phyloP scores from a whole-genome alignment of 2,329 filamentous ascomycete species.

The Hymenoscyphus fructigenus region DNA sequence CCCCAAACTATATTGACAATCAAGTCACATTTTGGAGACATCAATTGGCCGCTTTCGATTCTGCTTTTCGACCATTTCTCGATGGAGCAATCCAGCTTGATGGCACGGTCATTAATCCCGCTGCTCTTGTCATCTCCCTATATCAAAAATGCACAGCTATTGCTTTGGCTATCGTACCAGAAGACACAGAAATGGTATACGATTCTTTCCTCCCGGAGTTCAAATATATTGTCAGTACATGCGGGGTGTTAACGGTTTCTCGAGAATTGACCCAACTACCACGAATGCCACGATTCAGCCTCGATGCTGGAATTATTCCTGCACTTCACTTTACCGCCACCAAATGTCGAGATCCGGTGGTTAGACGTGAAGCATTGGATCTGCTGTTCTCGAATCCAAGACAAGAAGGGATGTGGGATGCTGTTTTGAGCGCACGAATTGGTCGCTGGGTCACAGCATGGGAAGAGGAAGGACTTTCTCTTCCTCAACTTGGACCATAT shows the following conservation, averaged over 20 bases:
- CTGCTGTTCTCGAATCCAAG: constrained; percentile 57
- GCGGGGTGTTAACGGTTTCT: constrained; percentile 18
- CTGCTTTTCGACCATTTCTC: constrained; percentile 30
- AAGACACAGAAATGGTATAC: constrained; percentile 32
- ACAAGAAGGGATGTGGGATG: constrained; percentile 69
- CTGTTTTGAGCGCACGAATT: constrained; percentile 31
- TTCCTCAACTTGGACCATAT: not conserved
- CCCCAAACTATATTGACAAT: constrained; percentile 18
- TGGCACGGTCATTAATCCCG: constrained; percentile 26
- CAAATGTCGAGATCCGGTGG: constrained; percentile 58
- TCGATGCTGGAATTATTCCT: constrained; percentile 63
- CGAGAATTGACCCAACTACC: constrained; percentile 21
- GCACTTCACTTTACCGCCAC: constrained; percentile 66
- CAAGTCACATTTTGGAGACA: constrained; percentile 21
- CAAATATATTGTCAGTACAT: constrained; percentile 28
- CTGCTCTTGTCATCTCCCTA: constrained; percentile 27
- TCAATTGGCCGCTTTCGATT: constrained; percentile 26
- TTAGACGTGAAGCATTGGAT: constrained; percentile 60
- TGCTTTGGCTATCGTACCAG: constrained; percentile 21
- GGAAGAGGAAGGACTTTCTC: constrained; percentile 31
- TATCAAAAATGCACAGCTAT: constrained; percentile 28
- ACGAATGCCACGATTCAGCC: constrained; percentile 53
- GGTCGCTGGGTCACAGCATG: constrained; percentile 28
- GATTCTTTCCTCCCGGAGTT: constrained; percentile 28
- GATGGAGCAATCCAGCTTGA: constrained; percentile 23